Percentiles rank a stretch among this genome's conserved stretches.
Evolutionary conservation across 305 asterid species (phyloP).

Genomic region (Fraxinus dipetala): DNA sequence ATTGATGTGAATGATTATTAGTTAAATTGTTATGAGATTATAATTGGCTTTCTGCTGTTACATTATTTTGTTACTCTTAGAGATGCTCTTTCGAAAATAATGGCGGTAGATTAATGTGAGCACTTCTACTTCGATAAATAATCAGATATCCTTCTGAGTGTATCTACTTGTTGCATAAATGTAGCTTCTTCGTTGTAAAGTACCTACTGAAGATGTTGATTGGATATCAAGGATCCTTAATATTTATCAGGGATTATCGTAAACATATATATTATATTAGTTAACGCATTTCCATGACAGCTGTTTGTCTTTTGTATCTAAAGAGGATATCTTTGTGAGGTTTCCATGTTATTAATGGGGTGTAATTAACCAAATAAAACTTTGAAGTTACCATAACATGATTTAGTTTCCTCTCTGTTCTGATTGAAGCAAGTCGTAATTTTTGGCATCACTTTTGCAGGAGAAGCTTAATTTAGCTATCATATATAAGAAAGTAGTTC

Average conservation of each 20-base stretch:
- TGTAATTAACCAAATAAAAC: neutral
- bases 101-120: too few species aligned
- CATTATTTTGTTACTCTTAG: neutral
- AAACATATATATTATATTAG: too few species aligned
- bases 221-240: neutral
- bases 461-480: slow-evolving; percentile 83
- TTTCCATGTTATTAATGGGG: neutral
- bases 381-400: neutral
- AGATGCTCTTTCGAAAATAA: neutral
- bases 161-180: neutral
- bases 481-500: slow-evolving; percentile 92
- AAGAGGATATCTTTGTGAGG: neutral
- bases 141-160: neutral
- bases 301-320: neutral
- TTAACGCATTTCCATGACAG: neutral
- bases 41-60: neutral
- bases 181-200: neutral
- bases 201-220: neutral
- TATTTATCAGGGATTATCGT: too few species aligned
- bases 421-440: neutral
- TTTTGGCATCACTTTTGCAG: slow-evolving; percentile 39
- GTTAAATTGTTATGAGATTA: too few species aligned
- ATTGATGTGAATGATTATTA: too few species aligned
- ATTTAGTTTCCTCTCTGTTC: slow-evolving; percentile 8
- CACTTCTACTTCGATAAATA: neutral